Evolutionary conservation across 1,139 yeast species (phyloP).

Genomic region (Debaryomyces nepalensis): DNA sequence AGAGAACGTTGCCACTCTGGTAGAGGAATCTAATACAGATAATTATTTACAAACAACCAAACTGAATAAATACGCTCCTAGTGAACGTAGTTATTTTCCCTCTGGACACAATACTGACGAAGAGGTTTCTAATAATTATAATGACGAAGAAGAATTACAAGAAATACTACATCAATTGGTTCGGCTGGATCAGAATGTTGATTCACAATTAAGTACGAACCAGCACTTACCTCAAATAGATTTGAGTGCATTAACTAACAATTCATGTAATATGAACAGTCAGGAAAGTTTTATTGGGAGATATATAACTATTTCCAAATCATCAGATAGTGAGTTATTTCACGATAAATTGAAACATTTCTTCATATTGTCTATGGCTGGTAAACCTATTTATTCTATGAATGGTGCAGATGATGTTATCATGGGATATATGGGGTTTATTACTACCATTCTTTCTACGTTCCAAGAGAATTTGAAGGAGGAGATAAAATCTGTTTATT

Average conservation of each 20-base stretch:
- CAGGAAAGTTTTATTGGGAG: slow-evolving; percentile 22
- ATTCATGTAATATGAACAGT: slow-evolving; percentile 1
- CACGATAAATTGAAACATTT: slow-evolving; percentile 64
- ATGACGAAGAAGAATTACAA: slow-evolving; percentile 36
- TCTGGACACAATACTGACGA: slow-evolving; percentile 15
- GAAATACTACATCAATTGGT: slow-evolving; percentile 32
- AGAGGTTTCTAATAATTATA: slow-evolving; percentile 16
- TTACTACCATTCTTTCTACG: slow-evolving; percentile 68
- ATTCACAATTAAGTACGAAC: too few relatives aligned
- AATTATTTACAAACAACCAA: slow-evolving; percentile 5
- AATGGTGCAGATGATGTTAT: slow-evolving; percentile 75
- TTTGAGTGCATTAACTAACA: slow-evolving; percentile 3
- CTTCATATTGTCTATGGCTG: slow-evolving; percentile 85
- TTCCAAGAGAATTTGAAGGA: slow-evolving; percentile 51
- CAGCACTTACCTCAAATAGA: not conserved
- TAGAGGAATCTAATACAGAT: slow-evolving; percentile 1
- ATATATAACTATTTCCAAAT: slow-evolving; percentile 30
- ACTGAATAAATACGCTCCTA: slow-evolving; percentile 10
- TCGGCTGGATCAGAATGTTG: slow-evolving; percentile 19
- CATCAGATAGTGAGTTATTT: slow-evolving; percentile 33
- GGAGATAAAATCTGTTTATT: slow-evolving; percentile 32
- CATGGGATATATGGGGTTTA: slow-evolving; percentile 74
- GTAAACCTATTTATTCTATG: slow-evolving; percentile 88
- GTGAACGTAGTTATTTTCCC: slow-evolving; percentile 12
- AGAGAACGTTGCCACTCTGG: slow-evolving; percentile 11